Conservation (phyloP, 148 eudicot genomes). For the Pharnaceum exiguum region DNA sequence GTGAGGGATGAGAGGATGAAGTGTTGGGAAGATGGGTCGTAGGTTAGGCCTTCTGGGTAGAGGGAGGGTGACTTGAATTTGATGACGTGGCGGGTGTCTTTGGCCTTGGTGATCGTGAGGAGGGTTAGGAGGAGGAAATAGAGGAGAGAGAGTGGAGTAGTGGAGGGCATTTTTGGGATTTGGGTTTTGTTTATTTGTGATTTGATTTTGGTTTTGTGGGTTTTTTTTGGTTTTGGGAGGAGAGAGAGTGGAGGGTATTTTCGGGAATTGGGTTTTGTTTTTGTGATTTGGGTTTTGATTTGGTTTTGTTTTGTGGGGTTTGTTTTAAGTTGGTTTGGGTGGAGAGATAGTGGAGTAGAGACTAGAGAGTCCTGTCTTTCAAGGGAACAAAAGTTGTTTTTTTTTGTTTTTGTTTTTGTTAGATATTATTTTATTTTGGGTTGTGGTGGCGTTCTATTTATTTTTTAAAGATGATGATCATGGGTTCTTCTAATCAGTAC, state of each 20-base stretch:
- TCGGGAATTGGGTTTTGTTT: conserved; percentile 1
- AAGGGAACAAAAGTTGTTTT: neutral
- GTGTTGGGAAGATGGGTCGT: conserved; percentile 60
- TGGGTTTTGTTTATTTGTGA: conserved; percentile 1
- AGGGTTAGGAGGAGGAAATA: neutral
- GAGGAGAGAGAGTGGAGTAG: neutral
- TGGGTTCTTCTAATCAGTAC: no score
- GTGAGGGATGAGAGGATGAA: conserved; percentile 63
- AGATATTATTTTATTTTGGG: no score
- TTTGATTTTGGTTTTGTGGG: neutral
- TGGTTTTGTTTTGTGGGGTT: neutral
- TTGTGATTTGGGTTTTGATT: neutral
- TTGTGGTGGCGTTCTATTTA: no score
- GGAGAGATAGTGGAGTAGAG: neutral
- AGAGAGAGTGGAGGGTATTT: no score
- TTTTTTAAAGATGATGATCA: no score
- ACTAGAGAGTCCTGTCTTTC: neutral
- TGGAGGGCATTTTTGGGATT: neutral
- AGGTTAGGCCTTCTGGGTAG: conserved; percentile 66
- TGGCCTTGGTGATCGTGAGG: conserved; percentile 4
- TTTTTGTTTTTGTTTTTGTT: no score
- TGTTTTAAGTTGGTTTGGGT: conserved; percentile 21
- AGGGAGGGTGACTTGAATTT: conserved; percentile 50
- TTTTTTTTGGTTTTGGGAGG: neutral
- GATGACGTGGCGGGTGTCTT: conserved; percentile 46